A percentile compares a stretch with the other conserved stretches of the same genome.
Evolutionary conservation across 495 filamentous ascomycete genomes (phyloP).

Genomic region (Echria macrotheca): DNA sequence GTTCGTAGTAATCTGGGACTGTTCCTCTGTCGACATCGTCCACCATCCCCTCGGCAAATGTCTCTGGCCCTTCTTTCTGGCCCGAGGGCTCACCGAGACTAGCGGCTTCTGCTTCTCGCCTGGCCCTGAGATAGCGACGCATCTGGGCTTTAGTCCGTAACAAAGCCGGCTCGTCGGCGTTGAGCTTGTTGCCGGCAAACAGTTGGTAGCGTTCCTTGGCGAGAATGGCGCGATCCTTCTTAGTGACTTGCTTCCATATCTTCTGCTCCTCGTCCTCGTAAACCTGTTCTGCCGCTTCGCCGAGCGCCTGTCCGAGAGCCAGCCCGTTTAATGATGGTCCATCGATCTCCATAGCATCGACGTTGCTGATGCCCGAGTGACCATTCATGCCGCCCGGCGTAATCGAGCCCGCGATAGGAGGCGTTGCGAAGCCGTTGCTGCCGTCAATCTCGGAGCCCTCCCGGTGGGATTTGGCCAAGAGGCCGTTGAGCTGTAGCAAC

Average conservation of each 20-base stretch:
- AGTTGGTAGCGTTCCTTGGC: slow-evolving; percentile 75
- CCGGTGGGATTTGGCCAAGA: slow-evolving; percentile 40
- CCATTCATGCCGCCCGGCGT: slow-evolving; percentile 75
- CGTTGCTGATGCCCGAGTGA: slow-evolving; percentile 58
- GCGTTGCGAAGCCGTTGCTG: slow-evolving; percentile 81
- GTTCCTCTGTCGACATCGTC: slow-evolving; percentile 71
- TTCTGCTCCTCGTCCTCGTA: slow-evolving; percentile 85
- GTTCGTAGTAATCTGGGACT: slow-evolving; percentile 90
- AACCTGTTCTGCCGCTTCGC: slow-evolving; percentile 47
- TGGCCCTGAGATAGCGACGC: slow-evolving; percentile 71
- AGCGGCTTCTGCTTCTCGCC: slow-evolving; percentile 54
- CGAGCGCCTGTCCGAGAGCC: slow-evolving; percentile 46
- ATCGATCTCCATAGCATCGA: slow-evolving; percentile 79
- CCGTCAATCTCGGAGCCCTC: slow-evolving; percentile 54
- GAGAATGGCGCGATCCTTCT: slow-evolving; percentile 86
- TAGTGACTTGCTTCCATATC: slow-evolving; percentile 97
- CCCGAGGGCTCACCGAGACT: slow-evolving; percentile 39
- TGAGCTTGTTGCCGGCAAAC: slow-evolving; percentile 77
- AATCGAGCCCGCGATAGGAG: slow-evolving; percentile 67
- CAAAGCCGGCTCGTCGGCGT: slow-evolving; percentile 80
- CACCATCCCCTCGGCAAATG: slow-evolving; percentile 87
- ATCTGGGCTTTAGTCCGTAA: slow-evolving; percentile 62
- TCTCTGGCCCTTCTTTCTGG: slow-evolving; percentile 51
- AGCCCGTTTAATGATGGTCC: slow-evolving; percentile 60
- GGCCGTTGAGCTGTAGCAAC: slow-evolving; percentile 47